Base-by-base conservation (phyloP, 352 stramenopile genomes). In the Globisporangium middletonii region DNA sequence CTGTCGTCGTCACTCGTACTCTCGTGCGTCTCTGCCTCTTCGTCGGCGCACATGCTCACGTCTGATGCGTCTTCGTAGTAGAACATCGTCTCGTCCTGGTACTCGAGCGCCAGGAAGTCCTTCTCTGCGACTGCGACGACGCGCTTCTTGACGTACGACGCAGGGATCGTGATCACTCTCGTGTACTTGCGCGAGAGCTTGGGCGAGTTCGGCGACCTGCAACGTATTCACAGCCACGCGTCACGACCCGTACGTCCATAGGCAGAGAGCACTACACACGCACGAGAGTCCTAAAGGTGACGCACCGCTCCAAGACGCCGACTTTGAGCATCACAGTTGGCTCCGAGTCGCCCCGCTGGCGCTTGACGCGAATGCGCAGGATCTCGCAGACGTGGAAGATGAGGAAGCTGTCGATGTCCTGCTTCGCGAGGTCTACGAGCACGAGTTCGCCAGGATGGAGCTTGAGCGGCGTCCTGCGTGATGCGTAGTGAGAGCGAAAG, bases 311-410 rank as follows among this genome's bases (percentile, higher is more conserved):
- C 18, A 88, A 54, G 45, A 89, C 73, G 16, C 79, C 77, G 11
- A 92, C 79, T 43, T 72, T 62, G 26, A 92, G 71, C 50, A 76
- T 64, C 19, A 89, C 72, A 11, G 51, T 38, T 11, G 33, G 57
- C 5, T 65, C 65, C 23, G 71, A 57, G 37, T 71, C 43, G 2
- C n/a, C 70, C 1, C 55, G 9, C 28, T 49, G 47, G 38, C 60
- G 19, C 79, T 28, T 38, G 41, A 45, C 5, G 23, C 69, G 64
- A 52, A 92, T 88, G 38, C 72, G 81, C n/a, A 91, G 28, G 44
- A 94, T 89, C 63, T 94, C 78, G 59, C 81, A 92, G 4, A 94
- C 80, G 33, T 90, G 69, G 53, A 89, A 94, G 16, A 92, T 50
- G 18, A 92, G 59, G 48, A 83, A 86, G 60, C 92, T 78, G 50